Conservation (phyloP, 1,284 basidiomycete species). For the Coniferiporia weirii region DNA sequence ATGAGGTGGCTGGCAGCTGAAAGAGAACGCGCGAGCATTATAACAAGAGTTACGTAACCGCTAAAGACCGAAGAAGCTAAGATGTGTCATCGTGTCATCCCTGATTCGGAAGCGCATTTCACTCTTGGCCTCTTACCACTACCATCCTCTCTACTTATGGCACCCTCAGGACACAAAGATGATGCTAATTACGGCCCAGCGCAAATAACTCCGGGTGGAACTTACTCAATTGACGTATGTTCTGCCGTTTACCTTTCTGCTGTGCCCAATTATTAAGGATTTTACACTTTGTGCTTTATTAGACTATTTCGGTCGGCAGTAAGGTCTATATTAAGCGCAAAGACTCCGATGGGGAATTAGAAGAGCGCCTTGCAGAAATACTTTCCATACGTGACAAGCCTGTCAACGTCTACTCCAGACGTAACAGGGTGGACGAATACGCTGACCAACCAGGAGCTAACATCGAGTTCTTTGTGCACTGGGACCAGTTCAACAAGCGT, state of each 20-base stretch:
- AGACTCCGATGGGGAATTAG: slow-evolving; percentile 63
- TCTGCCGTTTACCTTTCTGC: slow-evolving; percentile 17
- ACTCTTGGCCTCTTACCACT: slow-evolving; percentile 16
- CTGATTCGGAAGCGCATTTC: slow-evolving; percentile 9
- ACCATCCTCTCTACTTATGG: slow-evolving; percentile 18
- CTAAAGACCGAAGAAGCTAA: background rate
- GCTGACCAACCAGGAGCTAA: slow-evolving; percentile 64
- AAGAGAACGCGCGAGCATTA: background rate
- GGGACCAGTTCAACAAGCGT: slow-evolving; percentile 97
- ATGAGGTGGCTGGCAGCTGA: background rate
- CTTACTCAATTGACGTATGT: slow-evolving; percentile 69
- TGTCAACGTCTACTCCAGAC: slow-evolving; percentile 51
- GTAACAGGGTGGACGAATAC: slow-evolving; percentile 40
- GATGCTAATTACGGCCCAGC: slow-evolving; percentile 51
- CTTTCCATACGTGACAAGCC: slow-evolving; percentile 87
- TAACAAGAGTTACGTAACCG: background rate
- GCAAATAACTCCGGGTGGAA: slow-evolving; percentile 66
- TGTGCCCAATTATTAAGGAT: slow-evolving; percentile 24
- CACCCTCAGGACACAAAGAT: slow-evolving; percentile 26
- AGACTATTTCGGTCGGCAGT: slow-evolving; percentile 88
- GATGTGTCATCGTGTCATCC: slow-evolving; percentile 2
- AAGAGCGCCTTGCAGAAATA: slow-evolving; percentile 91
- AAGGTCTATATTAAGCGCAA: slow-evolving; percentile 88
- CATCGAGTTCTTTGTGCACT: slow-evolving; percentile 94
- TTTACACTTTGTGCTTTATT: slow-evolving; percentile 23